Evolutionary conservation across 2,329 filamentous ascomycete species (phyloP).

Genomic region (Calonectria henricotiae): DNA sequence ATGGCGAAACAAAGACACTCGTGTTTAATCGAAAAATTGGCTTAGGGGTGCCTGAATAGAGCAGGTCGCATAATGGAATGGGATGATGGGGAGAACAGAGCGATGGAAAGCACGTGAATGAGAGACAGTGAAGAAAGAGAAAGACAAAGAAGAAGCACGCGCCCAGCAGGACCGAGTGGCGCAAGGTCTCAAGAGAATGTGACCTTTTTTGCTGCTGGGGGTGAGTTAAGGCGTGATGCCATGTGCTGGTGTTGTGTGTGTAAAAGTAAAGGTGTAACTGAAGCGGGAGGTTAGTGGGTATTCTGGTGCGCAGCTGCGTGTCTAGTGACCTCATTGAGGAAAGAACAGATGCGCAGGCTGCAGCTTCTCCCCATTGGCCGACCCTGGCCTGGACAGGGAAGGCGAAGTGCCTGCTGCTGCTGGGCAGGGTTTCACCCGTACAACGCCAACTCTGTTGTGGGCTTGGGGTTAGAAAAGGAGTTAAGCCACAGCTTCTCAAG

Average conservation of each 20-base stretch:
- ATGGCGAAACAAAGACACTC: not conserved
- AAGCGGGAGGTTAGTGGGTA: conserved; percentile 7
- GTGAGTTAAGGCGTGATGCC: conserved; percentile 27
- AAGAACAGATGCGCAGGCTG: conserved; percentile 29
- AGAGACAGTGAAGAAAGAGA: conserved; percentile 4
- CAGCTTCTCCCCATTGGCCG: conserved; percentile 29
- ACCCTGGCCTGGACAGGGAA: conserved; percentile 18
- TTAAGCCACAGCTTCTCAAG: conserved; percentile 17
- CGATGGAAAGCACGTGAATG: conserved; percentile 20
- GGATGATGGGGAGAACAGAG: conserved; percentile 12
- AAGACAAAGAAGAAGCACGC: conserved; percentile 25
- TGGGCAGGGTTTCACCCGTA: conserved; percentile 16
- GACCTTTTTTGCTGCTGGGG: conserved; percentile 32
- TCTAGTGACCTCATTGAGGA: conserved; percentile 34
- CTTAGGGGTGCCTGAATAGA: not conserved
- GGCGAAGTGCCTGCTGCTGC: not conserved
- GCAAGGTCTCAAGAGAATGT: conserved; percentile 26
- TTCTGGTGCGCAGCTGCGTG: conserved; percentile 27
- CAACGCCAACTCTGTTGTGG: conserved; percentile 5
- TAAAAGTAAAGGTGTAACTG: conserved; percentile 22
- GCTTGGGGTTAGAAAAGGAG: not conserved
- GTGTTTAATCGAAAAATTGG: not conserved
- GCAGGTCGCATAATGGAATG: conserved; percentile 20
- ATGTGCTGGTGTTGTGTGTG: conserved; percentile 16
- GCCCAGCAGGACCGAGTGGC: conserved; percentile 17